phyloP scores from a whole-genome alignment of 1,284 basidiomycete species.

The Leccinum holopus region DNA sequence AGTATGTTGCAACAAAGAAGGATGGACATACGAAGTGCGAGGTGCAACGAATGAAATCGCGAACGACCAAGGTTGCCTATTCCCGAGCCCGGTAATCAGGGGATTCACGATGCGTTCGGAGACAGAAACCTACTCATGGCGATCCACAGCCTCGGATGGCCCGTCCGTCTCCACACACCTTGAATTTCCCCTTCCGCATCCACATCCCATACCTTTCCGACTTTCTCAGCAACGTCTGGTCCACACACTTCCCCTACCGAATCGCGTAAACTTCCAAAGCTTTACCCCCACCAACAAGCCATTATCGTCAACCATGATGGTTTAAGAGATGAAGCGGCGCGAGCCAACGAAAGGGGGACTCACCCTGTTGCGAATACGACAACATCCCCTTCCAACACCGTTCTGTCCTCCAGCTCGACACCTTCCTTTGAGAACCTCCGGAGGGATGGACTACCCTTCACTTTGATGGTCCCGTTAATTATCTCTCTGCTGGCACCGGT shows the following conservation, averaged over 20 bases:
- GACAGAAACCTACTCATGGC: constrained; percentile 30
- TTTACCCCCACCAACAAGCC: constrained; percentile 5
- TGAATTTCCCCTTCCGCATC: constrained; percentile 47
- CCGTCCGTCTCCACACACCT: constrained; percentile 37
- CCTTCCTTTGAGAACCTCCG: constrained; percentile 34
- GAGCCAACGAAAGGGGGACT: constrained; percentile 3
- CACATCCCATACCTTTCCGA: constrained; percentile 44
- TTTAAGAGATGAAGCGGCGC: not conserved
- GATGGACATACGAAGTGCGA: constrained; percentile 37
- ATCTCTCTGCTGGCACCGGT: constrained; percentile 40
- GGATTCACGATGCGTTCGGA: not conserved
- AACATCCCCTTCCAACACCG: constrained; percentile 42
- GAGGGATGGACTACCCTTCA: constrained; percentile 18
- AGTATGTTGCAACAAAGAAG: not conserved
- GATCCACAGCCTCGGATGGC: constrained; percentile 37
- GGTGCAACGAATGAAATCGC: constrained; percentile 36
- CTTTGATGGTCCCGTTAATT: constrained; percentile 44
- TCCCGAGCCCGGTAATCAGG: not conserved
- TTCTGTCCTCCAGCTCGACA: constrained; percentile 42
- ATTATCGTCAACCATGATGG: not conserved
- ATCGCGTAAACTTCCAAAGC: constrained; percentile 25
- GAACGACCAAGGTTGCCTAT: constrained; percentile 35
- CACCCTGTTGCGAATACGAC: constrained; percentile 48
- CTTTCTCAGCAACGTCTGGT: constrained; percentile 35
- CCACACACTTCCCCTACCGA: constrained; percentile 40